Percentiles rank a stretch among this genome's conserved stretches.
These are phyloP conservation scores for Cyberlindnera veronae DNA, from an alignment of 805 yeast genomes.

Conservation along the genomic window DNA sequence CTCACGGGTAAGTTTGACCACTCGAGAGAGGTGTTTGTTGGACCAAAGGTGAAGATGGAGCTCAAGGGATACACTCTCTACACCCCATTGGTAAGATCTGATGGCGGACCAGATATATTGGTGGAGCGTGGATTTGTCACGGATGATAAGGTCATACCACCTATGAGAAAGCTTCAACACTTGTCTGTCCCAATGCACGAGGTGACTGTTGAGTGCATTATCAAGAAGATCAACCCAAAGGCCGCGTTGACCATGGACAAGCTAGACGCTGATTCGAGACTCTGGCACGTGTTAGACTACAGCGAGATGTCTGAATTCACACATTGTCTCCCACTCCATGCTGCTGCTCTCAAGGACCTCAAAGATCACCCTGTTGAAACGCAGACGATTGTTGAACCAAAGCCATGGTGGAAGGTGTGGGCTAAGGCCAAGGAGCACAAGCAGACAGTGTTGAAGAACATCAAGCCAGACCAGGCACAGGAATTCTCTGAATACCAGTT, in stretches of 20 bases:
- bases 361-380: constrained; percentile 55
- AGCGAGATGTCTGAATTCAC: constrained; percentile 72
- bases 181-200: constrained; percentile 62
- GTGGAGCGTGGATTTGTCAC: constrained; percentile 92
- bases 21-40: constrained; percentile 84
- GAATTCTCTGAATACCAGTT: constrained; percentile 58
- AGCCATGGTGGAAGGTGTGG: constrained; percentile 31
- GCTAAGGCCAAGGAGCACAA: constrained; percentile 11
- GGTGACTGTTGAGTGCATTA: constrained; percentile 68
- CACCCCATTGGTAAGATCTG: constrained; percentile 75
- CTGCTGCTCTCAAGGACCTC: constrained; percentile 68
- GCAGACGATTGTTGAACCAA: constrained; percentile 26
- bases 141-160: constrained; percentile 61
- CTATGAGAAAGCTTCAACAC: constrained; percentile 55
- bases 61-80: constrained; percentile 73
- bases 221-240: constrained; percentile 63
- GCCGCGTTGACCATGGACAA: constrained; percentile 67
- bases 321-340: constrained; percentile 67
- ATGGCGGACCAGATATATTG: constrained; percentile 72
- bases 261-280: constrained; percentile 59
- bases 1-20: constrained; percentile 78
- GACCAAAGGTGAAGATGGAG: constrained; percentile 78
- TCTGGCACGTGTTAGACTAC: constrained; percentile 79
- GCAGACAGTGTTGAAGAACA: constrained; percentile 4
- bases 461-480: constrained; percentile 19